These are phyloP conservation scores for Dipteronia dyeriana DNA, from an alignment of 345 rosid genomes.

Conservation along the genomic window DNA sequence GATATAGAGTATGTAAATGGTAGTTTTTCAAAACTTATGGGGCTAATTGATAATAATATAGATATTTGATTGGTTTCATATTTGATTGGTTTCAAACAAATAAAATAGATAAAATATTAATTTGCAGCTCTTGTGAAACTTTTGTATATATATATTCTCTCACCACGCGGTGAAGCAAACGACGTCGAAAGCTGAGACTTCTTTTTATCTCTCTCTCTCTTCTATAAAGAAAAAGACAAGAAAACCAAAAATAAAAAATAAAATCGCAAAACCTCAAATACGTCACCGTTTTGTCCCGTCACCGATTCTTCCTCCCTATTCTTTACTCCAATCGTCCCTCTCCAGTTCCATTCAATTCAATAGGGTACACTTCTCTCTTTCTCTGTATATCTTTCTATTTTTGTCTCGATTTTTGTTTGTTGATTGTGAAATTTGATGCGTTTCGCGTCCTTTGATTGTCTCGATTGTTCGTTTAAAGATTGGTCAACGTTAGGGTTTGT, in stretches of 20 bases:
- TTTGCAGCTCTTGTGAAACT: too few relatives aligned
- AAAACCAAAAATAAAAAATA: not conserved
- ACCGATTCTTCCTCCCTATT: not conserved
- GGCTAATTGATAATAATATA: too few relatives aligned
- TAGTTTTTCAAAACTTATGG: too few relatives aligned
- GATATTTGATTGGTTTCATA: too few relatives aligned
- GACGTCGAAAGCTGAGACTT: constrained; percentile 4
- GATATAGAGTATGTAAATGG: too few relatives aligned
- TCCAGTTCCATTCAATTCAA: not conserved
- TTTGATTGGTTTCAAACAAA: too few relatives aligned
- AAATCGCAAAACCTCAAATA: not conserved
- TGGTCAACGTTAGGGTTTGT: constrained; percentile 29
- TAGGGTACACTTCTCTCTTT: constrained; percentile 6
- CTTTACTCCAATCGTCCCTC: not conserved
- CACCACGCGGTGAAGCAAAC: constrained; percentile 1
- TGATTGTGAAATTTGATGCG: not conserved
- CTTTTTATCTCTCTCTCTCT: not conserved
- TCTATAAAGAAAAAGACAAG: not conserved
- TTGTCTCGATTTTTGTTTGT: not conserved
- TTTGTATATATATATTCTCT: not conserved
- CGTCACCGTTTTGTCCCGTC: constrained; percentile 8
- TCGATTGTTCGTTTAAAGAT: constrained; percentile 4
- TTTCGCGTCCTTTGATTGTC: not conserved
- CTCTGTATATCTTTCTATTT: not conserved
- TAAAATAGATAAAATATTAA: too few relatives aligned